Conservation (phyloP, 441 rosid genomes). For the Pelargonium australe region DNA sequence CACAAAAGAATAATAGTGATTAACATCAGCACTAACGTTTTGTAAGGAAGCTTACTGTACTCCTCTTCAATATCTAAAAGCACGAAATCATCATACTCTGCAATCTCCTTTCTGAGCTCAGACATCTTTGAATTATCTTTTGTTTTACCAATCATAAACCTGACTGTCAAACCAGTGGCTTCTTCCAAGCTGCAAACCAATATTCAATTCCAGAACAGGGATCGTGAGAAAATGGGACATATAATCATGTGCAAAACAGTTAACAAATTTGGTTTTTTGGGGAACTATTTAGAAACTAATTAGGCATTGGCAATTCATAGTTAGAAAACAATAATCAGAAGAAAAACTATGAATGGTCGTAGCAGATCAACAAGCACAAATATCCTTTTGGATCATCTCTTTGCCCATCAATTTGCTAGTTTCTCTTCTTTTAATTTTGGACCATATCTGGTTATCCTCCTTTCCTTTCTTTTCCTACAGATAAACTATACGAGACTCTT, state of each 20-base stretch:
- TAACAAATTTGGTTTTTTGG: neutral
- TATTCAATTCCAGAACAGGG: neutral
- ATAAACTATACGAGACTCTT: no score
- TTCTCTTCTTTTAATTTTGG: no score
- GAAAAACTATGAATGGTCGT: neutral
- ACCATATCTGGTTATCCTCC: no score
- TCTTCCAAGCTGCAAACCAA: constrained; percentile 63
- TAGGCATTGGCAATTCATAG: neutral
- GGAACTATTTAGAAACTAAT: neutral
- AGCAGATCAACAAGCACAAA: neutral
- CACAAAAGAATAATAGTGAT: neutral
- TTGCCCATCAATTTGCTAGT: neutral
- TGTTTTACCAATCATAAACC: constrained; percentile 73
- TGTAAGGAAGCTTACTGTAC: constrained; percentile 94
- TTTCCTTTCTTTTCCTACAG: no score
- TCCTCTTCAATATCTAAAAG: constrained; percentile 82
- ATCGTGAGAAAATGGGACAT: neutral
- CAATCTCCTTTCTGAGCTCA: constrained; percentile 61
- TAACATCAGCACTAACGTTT: constrained; percentile 68
- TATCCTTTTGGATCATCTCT: neutral
- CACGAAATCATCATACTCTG: constrained; percentile 75
- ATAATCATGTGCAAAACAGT: neutral
- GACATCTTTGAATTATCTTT: constrained; percentile 49
- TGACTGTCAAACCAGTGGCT: constrained; percentile 70
- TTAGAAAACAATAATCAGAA: neutral